Conservation (phyloP, 805 yeast genomes). For the Ogataea salicorniae region DNA sequence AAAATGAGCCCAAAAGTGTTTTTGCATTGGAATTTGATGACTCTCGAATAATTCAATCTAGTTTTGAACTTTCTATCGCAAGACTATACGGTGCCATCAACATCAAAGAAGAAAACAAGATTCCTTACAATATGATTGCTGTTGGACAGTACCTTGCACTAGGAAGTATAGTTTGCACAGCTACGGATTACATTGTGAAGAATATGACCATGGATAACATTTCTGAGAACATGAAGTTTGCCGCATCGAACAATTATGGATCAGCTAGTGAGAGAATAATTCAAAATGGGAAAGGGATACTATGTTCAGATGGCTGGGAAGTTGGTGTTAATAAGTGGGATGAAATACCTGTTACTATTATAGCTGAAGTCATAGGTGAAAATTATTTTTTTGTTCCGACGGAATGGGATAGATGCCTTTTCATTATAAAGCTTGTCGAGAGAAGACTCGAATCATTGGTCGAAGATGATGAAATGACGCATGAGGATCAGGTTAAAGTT, state of each 20-base stretch:
- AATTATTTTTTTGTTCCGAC: slow-evolving; percentile 50
- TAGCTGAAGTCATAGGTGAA: slow-evolving; percentile 40
- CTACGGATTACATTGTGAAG: slow-evolving; percentile 36
- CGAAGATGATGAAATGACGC: neutral
- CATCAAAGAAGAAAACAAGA: slow-evolving; percentile 27
- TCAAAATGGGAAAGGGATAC: slow-evolving; percentile 41
- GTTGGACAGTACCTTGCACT: slow-evolving; percentile 46
- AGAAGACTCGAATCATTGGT: slow-evolving; percentile 24
- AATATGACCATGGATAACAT: slow-evolving; percentile 34
- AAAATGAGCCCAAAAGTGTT: neutral
- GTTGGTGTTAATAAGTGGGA: slow-evolving; percentile 42
- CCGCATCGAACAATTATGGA: slow-evolving; percentile 40
- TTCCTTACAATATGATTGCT: slow-evolving; percentile 41
- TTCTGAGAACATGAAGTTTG: slow-evolving; percentile 36
- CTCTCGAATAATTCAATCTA: slow-evolving; percentile 36
- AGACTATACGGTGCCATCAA: slow-evolving; percentile 42
- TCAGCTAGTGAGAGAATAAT: slow-evolving; percentile 39
- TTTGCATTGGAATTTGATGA: slow-evolving; percentile 36
- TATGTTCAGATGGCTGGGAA: slow-evolving; percentile 48
- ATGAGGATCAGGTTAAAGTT: slow-evolving; percentile 16
- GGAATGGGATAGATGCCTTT: slow-evolving; percentile 52
- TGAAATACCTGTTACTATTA: slow-evolving; percentile 37
- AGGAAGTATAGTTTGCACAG: slow-evolving; percentile 37
- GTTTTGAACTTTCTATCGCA: slow-evolving; percentile 45
- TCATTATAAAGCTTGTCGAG: slow-evolving; percentile 39